These are phyloP conservation scores for Canna indica DNA, from an alignment of 176 grass and related monocot genomes.

Conservation along the genomic window DNA sequence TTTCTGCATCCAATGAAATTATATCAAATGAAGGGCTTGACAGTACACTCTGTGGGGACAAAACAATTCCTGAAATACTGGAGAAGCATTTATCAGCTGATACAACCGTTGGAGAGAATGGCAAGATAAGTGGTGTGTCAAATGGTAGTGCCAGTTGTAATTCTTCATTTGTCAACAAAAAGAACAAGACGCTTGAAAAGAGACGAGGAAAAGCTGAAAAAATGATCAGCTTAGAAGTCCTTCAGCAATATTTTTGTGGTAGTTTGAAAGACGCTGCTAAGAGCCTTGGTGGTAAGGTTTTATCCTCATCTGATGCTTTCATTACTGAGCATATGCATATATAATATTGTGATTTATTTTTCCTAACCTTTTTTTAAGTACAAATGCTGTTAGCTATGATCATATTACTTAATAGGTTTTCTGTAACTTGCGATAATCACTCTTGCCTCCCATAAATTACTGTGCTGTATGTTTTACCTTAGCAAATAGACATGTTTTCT, in stretches of 20 bases:
- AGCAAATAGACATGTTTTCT: too few relatives aligned
- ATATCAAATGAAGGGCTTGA: slow-evolving; percentile 13
- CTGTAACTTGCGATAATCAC: neutral
- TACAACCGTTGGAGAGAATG: slow-evolving; percentile 34
- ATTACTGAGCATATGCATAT: too few relatives aligned
- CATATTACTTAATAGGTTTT: neutral
- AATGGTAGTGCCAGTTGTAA: slow-evolving; percentile 38
- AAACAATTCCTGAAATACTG: slow-evolving; percentile 18
- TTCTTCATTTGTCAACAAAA: slow-evolving; percentile 52
- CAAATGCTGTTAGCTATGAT: too few relatives aligned
- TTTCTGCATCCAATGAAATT: slow-evolving; percentile 27
- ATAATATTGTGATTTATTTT: too few relatives aligned
- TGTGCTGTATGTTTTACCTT: neutral
- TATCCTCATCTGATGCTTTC: neutral
- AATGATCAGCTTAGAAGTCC: slow-evolving; percentile 79
- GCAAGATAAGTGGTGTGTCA: slow-evolving; percentile 25
- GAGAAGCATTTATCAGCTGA: slow-evolving; percentile 30
- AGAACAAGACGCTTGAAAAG: slow-evolving; percentile 39
- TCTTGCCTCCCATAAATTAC: neutral
- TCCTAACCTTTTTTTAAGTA: too few relatives aligned
- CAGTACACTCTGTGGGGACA: slow-evolving; percentile 23
- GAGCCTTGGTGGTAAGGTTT: slow-evolving; percentile 70
- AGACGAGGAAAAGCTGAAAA: slow-evolving; percentile 95
- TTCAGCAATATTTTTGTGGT: slow-evolving; percentile 90
- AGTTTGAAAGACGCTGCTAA: slow-evolving; percentile 89